Conservation (phyloP, 2,329 filamentous ascomycete species). For the Fusarium compactum region DNA sequence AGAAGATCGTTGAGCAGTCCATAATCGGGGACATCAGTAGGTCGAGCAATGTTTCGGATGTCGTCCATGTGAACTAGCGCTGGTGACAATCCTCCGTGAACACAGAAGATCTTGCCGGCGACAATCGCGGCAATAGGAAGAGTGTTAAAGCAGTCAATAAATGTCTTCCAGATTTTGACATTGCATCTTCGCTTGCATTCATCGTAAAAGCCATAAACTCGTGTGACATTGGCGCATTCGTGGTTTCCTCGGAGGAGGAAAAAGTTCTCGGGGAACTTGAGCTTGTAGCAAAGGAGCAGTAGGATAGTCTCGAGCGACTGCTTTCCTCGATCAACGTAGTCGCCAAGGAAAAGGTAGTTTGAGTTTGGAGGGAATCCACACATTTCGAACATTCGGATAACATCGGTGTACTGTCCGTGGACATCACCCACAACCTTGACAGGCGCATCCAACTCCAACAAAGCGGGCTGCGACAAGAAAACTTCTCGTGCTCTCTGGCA, state of each 20-base stretch:
- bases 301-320: conserved; percentile 99
- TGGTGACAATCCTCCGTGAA: conserved; percentile 96
- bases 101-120: conserved; percentile 99
- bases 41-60: conserved; percentile 93
- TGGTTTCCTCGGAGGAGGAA: conserved; percentile 99
- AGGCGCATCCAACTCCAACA: conserved; percentile 91
- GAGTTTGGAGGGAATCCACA: conserved; percentile 99
- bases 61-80: conserved; percentile 97
- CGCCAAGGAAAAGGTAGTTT: conserved; percentile 99
- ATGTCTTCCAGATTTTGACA: conserved; percentile 99
- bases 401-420: conserved; percentile 98
- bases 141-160: conserved; percentile 99
- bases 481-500: conserved; percentile 90
- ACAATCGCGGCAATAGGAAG: conserved; percentile 98
- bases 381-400: conserved; percentile 97
- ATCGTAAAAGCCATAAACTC: conserved; percentile 99
- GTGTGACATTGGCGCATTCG: conserved; percentile 98
- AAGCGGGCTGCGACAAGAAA: conserved; percentile 89
- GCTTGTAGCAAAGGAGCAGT: conserved; percentile 96
- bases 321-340: conserved; percentile 99
- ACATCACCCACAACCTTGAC: conserved; percentile 99
- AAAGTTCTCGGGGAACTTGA: conserved; percentile 99
- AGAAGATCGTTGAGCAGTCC: conserved; percentile 93
- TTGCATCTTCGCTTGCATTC: conserved; percentile 99
- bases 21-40: conserved; percentile 97